phyloP scores from a whole-genome alignment of 805 yeast genomes.

The Ogataea siamensis region DNA sequence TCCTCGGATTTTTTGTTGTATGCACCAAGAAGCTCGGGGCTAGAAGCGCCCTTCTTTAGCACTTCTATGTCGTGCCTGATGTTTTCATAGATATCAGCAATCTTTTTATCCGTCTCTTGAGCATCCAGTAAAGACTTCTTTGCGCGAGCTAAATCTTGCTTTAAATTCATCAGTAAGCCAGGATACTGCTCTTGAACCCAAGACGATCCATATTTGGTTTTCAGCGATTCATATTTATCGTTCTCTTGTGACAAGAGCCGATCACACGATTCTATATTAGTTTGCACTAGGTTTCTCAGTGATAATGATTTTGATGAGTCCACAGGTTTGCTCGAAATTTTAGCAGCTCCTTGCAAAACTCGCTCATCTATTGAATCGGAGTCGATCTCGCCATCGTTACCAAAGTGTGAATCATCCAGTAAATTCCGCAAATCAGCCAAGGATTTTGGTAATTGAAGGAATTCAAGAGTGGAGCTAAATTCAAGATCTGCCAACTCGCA shows the following conservation, averaged over 20 bases:
- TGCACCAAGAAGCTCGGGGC: constrained; percentile 38
- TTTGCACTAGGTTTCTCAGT: constrained; percentile 38
- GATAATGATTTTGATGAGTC: constrained; percentile 34
- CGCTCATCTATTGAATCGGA: constrained; percentile 38
- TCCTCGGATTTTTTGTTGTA: constrained; percentile 19
- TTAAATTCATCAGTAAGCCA: constrained; percentile 14
- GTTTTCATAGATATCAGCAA: constrained; percentile 47
- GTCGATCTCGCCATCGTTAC: constrained; percentile 20
- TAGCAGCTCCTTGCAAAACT: constrained; percentile 39
- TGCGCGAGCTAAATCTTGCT: constrained; percentile 38
- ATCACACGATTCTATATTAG: constrained; percentile 38
- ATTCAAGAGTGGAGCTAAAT: constrained; percentile 74
- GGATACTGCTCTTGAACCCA: constrained; percentile 34
- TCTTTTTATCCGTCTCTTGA: constrained; percentile 52
- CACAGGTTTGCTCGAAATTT: constrained; percentile 24
- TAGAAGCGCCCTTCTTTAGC: constrained; percentile 44
- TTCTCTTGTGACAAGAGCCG: constrained; percentile 34
- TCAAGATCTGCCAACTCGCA: constrained; percentile 80
- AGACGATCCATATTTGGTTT: constrained; percentile 34
- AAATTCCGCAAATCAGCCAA: constrained; percentile 50
- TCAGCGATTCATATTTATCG: constrained; percentile 33
- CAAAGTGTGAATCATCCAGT: constrained; percentile 14
- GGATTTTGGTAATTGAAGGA: constrained; percentile 69
- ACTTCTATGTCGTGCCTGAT: constrained; percentile 41
- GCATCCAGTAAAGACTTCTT: constrained; percentile 64